These are phyloP conservation scores for Ophiocordyceps polyrhachis-furcata DNA, from an alignment of 2,329 filamentous ascomycete species.

Conservation along the genomic window DNA sequence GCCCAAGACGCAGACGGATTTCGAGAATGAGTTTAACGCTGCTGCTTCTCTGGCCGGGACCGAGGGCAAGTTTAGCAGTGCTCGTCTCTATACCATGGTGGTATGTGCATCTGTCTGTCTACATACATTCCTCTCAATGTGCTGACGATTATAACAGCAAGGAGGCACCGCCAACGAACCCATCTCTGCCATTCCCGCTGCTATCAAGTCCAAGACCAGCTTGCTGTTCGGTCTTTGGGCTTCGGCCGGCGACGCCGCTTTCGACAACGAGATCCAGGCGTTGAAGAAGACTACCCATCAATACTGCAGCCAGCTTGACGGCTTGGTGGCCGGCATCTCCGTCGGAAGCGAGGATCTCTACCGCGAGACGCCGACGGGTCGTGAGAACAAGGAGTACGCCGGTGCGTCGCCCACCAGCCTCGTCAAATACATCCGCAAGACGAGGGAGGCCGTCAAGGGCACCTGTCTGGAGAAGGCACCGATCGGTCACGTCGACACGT, in stretches of 20 bases:
- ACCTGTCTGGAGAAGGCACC: constrained; percentile 38
- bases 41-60: constrained; percentile 46
- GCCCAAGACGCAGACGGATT: constrained; percentile 43
- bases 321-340: constrained; percentile 62
- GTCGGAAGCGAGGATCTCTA: constrained; percentile 79
- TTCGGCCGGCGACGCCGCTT: constrained; percentile 42
- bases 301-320: constrained; percentile 47
- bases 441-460: constrained; percentile 42
- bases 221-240: constrained; percentile 75
- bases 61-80: constrained; percentile 43
- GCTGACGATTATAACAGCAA: constrained; percentile 31
- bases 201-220: constrained; percentile 59
- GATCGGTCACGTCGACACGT: constrained; percentile 79
- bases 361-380: constrained; percentile 54
- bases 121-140: too few species aligned
- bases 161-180: constrained; percentile 42
- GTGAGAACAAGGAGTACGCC: constrained; percentile 38
- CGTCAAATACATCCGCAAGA: constrained; percentile 50
- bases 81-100: constrained; percentile 59
- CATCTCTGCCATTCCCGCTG: constrained; percentile 62
- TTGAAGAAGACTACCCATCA: constrained; percentile 48
- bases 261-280: constrained; percentile 58
- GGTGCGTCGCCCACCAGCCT: constrained; percentile 46
- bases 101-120: not conserved
- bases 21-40: constrained; percentile 49